Conservation (phyloP, 257 asterid genomes). For the Fraxinus quadrangulata region DNA sequence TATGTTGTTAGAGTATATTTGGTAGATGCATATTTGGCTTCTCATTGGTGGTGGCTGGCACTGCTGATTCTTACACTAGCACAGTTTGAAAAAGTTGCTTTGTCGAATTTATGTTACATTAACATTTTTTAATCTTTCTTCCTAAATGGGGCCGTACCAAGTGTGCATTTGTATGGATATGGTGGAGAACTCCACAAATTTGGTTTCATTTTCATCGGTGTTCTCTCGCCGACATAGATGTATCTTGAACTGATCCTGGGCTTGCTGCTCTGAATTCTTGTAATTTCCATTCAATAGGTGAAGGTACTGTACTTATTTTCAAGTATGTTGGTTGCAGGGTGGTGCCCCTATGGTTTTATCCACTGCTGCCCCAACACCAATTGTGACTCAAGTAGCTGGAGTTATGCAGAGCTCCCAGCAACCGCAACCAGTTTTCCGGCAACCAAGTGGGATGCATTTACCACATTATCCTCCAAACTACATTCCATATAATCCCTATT, state of each 20-base stretch:
- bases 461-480: slow-evolving; percentile 82
- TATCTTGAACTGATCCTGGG: slow-evolving; percentile 4
- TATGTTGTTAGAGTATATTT: not conserved
- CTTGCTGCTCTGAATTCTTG: not conserved
- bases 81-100: no score
- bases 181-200: not conserved
- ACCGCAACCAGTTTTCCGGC: slow-evolving; percentile 70
- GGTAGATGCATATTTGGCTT: not conserved
- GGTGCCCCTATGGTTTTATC: slow-evolving; percentile 63
- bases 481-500: slow-evolving; percentile 78
- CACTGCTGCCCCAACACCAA: slow-evolving; percentile 74
- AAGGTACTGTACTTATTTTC: slow-evolving; percentile 21
- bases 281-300: not conserved
- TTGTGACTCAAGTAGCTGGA: slow-evolving; percentile 76
- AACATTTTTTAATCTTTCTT: not conserved
- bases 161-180: not conserved
- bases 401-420: slow-evolving; percentile 78
- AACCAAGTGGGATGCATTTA: slow-evolving; percentile 78
- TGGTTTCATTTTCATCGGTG: not conserved
- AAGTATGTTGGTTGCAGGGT: slow-evolving; percentile 55
- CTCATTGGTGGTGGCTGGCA: not conserved
- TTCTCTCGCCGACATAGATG: not conserved
- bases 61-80: no score
- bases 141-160: not conserved
- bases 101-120: not conserved